Evolutionary conservation across 2,329 filamentous ascomycete genomes (phyloP).

Genomic region (Penicillium sp.): DNA sequence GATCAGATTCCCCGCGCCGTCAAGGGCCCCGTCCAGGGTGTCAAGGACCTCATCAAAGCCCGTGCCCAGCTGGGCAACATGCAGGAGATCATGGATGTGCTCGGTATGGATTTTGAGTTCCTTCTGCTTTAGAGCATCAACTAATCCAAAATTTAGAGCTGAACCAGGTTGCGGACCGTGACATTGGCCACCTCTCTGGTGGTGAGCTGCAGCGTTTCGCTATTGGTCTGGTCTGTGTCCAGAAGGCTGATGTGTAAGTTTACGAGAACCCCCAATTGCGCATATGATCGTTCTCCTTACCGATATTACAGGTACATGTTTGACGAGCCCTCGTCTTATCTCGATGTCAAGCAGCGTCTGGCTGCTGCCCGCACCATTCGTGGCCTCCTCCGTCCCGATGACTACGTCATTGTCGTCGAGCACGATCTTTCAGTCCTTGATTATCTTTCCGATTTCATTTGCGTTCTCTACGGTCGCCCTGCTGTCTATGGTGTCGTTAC

Average conservation of each 20-base stretch:
- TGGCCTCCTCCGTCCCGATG: constrained; percentile 82
- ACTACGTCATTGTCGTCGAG: constrained; percentile 98
- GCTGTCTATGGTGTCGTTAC: constrained; percentile 98
- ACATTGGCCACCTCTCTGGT: constrained; percentile 88
- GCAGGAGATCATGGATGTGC: constrained; percentile 78
- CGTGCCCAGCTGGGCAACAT: constrained; percentile 79
- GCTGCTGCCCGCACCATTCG: constrained; percentile 91
- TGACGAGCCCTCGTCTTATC: constrained; percentile 97
- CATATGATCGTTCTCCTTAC: constrained; percentile 22
- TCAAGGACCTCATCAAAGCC: constrained; percentile 77
- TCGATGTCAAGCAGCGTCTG: constrained; percentile 99
- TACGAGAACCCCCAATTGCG: no score
- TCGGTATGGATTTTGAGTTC: constrained; percentile 58
- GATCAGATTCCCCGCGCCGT: constrained; percentile 96
- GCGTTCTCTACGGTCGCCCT: constrained; percentile 92
- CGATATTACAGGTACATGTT: constrained; percentile 81
- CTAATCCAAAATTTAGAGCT: constrained; percentile 62
- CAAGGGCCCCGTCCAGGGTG: constrained; percentile 78
- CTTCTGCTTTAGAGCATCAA: neutral
- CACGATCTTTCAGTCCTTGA: constrained; percentile 98
- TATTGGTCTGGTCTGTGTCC: constrained; percentile 93
- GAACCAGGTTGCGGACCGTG: constrained; percentile 87
- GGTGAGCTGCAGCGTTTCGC: constrained; percentile 98
- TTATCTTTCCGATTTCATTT: constrained; percentile 98
- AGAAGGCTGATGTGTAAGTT: constrained; percentile 84